phyloP scores from a whole-genome alignment of 352 stramenopile genomes.

The Globisporangium megalacanthum region DNA sequence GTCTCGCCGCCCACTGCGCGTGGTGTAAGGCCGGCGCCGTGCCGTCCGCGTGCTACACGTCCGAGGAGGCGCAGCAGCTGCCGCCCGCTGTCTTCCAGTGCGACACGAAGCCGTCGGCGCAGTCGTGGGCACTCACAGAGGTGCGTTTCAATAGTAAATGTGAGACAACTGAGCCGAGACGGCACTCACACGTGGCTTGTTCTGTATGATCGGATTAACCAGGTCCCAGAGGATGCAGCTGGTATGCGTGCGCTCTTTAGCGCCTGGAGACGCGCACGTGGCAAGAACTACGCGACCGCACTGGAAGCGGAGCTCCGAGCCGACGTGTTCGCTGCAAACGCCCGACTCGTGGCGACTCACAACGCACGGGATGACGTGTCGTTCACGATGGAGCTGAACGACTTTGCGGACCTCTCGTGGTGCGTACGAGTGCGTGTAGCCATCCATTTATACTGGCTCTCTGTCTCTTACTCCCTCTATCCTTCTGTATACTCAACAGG shows the following conservation, averaged over 20 bases:
- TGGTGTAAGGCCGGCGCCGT: conserved; percentile 80
- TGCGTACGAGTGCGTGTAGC: conserved; percentile 8
- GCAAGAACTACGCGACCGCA: conserved; percentile 43
- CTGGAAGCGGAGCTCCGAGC: conserved; percentile 46
- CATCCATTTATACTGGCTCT: too few relatives aligned
- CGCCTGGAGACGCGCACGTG: conserved; percentile 38
- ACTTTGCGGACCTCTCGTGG: conserved; percentile 74
- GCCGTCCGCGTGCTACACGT: conserved; percentile 71
- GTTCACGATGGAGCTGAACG: conserved; percentile 72
- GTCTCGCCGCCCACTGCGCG: conserved; percentile 48
- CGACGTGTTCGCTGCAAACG: conserved; percentile 58
- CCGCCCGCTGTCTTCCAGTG: conserved; percentile 75
- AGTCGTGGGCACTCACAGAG: conserved; percentile 32
- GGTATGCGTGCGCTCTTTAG: conserved; percentile 39
- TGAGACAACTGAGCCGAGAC: neutral
- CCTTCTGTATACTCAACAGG: conserved; percentile 14
- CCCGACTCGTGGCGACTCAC: conserved; percentile 49
- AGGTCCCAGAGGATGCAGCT: conserved; percentile 20
- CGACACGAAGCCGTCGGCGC: conserved; percentile 23
- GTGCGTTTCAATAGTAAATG: neutral
- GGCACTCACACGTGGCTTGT: neutral
- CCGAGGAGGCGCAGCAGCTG: conserved; percentile 54
- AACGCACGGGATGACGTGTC: conserved; percentile 37
- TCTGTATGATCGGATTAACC: neutral
- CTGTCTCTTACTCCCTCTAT: too few relatives aligned